phyloP scores from a whole-genome alignment of 2,329 filamentous ascomycete genomes.

The Cladophialophora carrionii region DNA sequence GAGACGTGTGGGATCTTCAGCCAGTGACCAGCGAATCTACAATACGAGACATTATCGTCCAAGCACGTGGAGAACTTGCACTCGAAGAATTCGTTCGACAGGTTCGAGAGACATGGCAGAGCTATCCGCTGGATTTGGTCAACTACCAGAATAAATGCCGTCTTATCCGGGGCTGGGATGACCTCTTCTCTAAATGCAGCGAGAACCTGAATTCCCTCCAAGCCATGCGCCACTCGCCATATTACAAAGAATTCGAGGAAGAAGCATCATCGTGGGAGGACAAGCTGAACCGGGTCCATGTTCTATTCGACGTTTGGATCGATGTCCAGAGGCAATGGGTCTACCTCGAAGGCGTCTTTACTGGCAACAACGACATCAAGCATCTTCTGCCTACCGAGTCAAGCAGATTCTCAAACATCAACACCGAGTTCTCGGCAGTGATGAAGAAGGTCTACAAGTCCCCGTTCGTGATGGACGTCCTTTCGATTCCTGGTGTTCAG shows the following conservation, averaged over 20 bases:
- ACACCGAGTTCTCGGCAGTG: conserved; percentile 96
- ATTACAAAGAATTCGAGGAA: conserved; percentile 99
- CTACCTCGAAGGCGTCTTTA: conserved; percentile 98
- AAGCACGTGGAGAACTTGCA: conserved; percentile 97
- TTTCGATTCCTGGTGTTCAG: conserved; percentile 93
- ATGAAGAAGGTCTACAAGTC: conserved; percentile 99
- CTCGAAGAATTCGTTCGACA: conserved; percentile 96
- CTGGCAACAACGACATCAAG: conserved; percentile 98
- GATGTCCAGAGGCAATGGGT: conserved; percentile 99
- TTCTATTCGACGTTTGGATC: conserved; percentile 99
- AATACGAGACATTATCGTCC: conserved; percentile 89
- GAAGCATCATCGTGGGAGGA: conserved; percentile 97
- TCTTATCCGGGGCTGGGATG: conserved; percentile 96
- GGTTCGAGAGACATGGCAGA: conserved; percentile 95
- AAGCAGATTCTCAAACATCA: conserved; percentile 97
- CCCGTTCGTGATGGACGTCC: conserved; percentile 90
- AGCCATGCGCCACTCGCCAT: conserved; percentile 98
- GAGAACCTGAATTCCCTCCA: conserved; percentile 97
- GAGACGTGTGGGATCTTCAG: conserved; percentile 97
- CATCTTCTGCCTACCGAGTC: conserved; percentile 95
- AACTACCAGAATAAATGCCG: conserved; percentile 98
- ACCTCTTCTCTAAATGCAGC: conserved; percentile 96
- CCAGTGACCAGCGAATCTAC: conserved; percentile 82
- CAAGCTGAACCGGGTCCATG: conserved; percentile 94
- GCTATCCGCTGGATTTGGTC: conserved; percentile 90